These are phyloP conservation scores for Spergularia bocconei DNA, from an alignment of 148 eudicot species.

Conservation along the genomic window DNA sequence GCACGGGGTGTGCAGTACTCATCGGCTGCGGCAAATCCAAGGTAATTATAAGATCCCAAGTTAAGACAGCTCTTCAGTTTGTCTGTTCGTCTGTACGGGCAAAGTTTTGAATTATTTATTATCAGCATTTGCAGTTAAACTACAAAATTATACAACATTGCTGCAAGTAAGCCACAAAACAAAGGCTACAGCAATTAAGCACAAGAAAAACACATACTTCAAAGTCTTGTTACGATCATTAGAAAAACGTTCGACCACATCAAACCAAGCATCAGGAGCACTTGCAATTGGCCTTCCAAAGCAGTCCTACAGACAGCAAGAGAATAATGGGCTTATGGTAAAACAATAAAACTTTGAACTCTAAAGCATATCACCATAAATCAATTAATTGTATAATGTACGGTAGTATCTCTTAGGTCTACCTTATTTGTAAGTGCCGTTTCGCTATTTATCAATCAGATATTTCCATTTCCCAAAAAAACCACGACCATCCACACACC, in stretches of 20 bases:
- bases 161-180: constrained; percentile 3
- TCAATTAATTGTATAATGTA: no score
- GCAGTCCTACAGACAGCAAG: constrained; percentile 54
- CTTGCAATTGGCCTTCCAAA: constrained; percentile 94
- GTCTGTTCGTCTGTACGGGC: constrained; percentile 64
- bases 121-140: neutral
- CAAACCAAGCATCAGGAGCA: constrained; percentile 99
- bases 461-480: no score
- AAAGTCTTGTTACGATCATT: constrained; percentile 89
- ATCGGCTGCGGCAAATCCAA: constrained; percentile 97
- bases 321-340: neutral
- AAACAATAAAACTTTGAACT: neutral
- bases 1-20: constrained; percentile 95
- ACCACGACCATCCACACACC: no score
- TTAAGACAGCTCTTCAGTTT: constrained; percentile 71
- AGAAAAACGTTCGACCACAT: constrained; percentile 93
- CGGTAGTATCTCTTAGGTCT: no score
- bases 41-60: constrained; percentile 98
- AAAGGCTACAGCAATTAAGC: neutral
- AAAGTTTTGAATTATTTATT: constrained; percentile 7
- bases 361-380: no score
- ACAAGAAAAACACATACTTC: constrained; percentile 44
- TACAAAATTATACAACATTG: neutral
- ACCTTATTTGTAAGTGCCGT: no score
- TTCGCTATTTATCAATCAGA: no score